phyloP scores from a whole-genome alignment of 768 basidiomycete genomes.

The Austroboletus eburneus region DNA sequence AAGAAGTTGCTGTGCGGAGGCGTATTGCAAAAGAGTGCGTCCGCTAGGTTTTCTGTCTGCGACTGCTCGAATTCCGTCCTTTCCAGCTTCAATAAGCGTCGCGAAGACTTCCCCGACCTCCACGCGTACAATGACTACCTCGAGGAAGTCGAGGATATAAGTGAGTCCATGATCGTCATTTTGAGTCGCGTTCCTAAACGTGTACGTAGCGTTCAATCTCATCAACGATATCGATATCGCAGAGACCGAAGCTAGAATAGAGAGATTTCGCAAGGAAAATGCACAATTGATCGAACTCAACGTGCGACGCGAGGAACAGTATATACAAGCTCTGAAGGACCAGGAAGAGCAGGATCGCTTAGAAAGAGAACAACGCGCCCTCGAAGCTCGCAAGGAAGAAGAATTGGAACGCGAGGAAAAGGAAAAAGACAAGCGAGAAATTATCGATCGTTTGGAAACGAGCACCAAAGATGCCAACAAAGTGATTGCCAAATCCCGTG shows the following conservation, averaged over 20 bases:
- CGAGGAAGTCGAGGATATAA: constrained; percentile 92
- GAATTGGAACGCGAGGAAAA: constrained; percentile 75
- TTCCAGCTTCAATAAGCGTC: constrained; percentile 86
- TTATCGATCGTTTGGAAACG: constrained; percentile 79
- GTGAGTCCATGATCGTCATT: constrained; percentile 34
- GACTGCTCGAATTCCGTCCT: constrained; percentile 1
- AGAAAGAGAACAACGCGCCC: constrained; percentile 66
- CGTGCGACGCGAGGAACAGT: constrained; percentile 74
- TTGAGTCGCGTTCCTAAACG: not conserved
- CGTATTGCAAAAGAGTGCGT: constrained; percentile 85
- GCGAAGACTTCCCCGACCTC: constrained; percentile 82
- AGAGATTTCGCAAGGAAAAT: constrained; percentile 75
- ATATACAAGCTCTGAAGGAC: constrained; percentile 64
- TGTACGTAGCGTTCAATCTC: constrained; percentile 79
- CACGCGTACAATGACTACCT: constrained; percentile 91
- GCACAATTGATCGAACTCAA: constrained; percentile 82
- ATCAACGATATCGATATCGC: constrained; percentile 82
- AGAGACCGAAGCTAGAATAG: constrained; percentile 81
- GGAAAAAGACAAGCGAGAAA: constrained; percentile 64
- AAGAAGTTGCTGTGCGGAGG: constrained; percentile 86
- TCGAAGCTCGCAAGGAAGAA: constrained; percentile 60
- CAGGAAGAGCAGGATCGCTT: constrained; percentile 77
- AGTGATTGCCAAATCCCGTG: constrained; percentile 65
- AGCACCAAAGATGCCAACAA: constrained; percentile 67
- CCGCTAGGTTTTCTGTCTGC: not conserved